Conservation (phyloP, 345 rosid species). For the Conringia planisiliqua region DNA sequence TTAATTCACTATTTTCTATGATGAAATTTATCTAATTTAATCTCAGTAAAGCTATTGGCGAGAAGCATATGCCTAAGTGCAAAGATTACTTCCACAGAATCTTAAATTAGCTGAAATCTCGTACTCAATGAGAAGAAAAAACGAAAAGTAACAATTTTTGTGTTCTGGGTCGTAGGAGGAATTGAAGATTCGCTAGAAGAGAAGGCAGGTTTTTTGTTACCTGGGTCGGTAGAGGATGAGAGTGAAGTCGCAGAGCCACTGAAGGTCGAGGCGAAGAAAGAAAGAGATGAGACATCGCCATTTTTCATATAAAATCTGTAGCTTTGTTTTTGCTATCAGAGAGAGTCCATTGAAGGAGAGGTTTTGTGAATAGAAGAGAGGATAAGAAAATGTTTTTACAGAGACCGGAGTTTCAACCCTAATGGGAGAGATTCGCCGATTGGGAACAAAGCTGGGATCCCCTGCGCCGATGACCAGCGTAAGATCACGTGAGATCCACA, state of each 20-base stretch:
- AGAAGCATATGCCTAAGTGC: background rate
- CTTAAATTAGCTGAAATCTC: background rate
- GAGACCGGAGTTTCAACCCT: background rate
- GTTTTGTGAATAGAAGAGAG: background rate
- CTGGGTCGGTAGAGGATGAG: slow-evolving; percentile 15
- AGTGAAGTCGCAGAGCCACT: slow-evolving; percentile 12
- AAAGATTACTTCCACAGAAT: background rate
- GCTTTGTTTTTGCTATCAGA: background rate
- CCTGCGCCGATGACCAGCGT: background rate
- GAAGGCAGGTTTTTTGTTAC: slow-evolving; percentile 10
- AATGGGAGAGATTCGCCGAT: background rate
- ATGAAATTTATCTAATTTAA: background rate
- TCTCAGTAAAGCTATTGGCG: background rate
- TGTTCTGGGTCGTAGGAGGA: background rate
- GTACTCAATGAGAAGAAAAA: background rate
- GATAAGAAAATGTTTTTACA: background rate
- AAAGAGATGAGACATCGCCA: slow-evolving; percentile 28
- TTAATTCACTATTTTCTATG: background rate
- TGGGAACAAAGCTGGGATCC: background rate
- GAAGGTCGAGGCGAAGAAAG: slow-evolving; percentile 20
- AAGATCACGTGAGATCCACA: slow-evolving; percentile 8
- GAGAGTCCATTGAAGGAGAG: background rate
- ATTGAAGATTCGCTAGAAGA: slow-evolving; percentile 11
- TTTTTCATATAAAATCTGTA: background rate
- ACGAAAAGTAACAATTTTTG: background rate